Conservation (phyloP, 768 basidiomycete species). For the Russula olivacea region DNA sequence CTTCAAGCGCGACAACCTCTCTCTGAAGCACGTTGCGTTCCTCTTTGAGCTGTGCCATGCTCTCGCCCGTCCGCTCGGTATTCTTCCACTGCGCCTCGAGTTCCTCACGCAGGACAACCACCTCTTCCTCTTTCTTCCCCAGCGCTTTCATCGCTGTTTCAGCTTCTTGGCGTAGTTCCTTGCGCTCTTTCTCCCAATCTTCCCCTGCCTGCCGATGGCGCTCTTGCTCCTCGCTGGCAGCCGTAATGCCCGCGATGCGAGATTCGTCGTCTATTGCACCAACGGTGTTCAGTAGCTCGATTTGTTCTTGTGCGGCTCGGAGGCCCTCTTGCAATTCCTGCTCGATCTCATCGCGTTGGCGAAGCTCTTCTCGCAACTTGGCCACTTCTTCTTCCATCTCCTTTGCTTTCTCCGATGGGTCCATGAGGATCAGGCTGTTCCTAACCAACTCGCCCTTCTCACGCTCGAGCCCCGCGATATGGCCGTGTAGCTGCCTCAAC, state of each 20-base stretch:
- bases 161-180: conserved; percentile 38
- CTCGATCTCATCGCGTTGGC: conserved; percentile 49
- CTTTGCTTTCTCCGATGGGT: conserved; percentile 26
- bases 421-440: conserved; percentile 10
- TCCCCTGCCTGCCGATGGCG: conserved; percentile 38
- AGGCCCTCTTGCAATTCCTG: conserved; percentile 49
- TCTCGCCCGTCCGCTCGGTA: conserved; percentile 52
- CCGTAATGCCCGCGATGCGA: conserved; percentile 32
- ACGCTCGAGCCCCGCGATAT: conserved; percentile 69
- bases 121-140: conserved; percentile 30
- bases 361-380: conserved; percentile 41
- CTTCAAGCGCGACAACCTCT: conserved; percentile 29
- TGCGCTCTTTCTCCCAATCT: conserved; percentile 48
- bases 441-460: conserved; percentile 47
- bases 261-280: conserved; percentile 35
- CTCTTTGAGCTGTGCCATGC: conserved; percentile 35
- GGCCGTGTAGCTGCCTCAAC: conserved; percentile 70
- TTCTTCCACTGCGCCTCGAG: conserved; percentile 67
- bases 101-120: conserved; percentile 48
- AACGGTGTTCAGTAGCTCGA: conserved; percentile 45
- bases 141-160: conserved; percentile 36
- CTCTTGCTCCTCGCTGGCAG: conserved; percentile 34
- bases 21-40: conserved; percentile 31
- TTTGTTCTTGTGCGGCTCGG: conserved; percentile 51
- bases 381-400: conserved; percentile 43